phyloP scores from a whole-genome alignment of 106 monocot species.

The Acorus gramineus region DNA sequence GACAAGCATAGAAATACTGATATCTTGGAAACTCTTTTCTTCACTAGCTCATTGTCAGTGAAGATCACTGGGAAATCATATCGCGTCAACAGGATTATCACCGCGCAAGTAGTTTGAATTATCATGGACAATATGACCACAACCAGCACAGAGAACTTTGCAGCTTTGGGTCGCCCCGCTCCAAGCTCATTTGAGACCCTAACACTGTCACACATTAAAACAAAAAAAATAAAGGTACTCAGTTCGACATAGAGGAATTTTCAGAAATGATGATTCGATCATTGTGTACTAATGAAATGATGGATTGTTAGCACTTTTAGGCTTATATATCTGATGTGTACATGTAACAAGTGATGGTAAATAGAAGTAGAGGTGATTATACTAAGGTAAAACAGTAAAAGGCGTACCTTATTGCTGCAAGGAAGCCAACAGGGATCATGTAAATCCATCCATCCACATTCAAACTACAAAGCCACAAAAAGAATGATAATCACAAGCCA shows the following conservation, averaged over 20 bases:
- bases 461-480: slow-evolving; percentile 15
- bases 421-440: slow-evolving; percentile 33
- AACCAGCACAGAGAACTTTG: slow-evolving; percentile 27
- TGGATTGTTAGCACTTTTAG: no score
- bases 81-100: slow-evolving; percentile 12
- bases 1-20: slow-evolving; percentile 7
- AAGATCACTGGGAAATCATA: slow-evolving; percentile 20
- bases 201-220: slow-evolving; percentile 10
- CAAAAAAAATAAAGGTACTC: neutral
- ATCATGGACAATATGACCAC: slow-evolving; percentile 12
- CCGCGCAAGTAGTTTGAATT: slow-evolving; percentile 13
- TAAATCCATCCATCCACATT: slow-evolving; percentile 31
- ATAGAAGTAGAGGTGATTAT: no score
- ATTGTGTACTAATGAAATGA: no score
- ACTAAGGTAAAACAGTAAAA: neutral
- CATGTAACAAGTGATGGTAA: no score
- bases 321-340: no score
- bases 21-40: slow-evolving; percentile 11
- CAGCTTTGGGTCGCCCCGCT: slow-evolving; percentile 26
- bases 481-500: neutral
- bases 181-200: slow-evolving; percentile 39
- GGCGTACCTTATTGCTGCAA: slow-evolving; percentile 21
- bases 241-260: neutral
- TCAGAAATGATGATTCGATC: neutral
- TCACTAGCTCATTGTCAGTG: slow-evolving; percentile 9